These are phyloP conservation scores for Penicillium capsulatum DNA, from an alignment of 2,329 filamentous ascomycete genomes.

Conservation along the genomic window DNA sequence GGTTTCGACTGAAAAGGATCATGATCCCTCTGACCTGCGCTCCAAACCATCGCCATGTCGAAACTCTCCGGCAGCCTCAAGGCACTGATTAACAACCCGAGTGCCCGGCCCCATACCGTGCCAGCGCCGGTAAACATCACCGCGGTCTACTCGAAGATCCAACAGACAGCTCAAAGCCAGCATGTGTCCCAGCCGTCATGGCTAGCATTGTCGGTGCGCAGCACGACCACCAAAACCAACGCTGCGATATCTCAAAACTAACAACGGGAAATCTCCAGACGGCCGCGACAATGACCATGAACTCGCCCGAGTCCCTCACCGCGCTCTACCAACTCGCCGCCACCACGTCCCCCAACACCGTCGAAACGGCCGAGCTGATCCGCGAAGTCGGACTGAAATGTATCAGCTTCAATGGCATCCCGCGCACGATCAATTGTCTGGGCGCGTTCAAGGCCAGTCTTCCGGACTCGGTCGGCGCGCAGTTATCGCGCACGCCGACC, in stretches of 20 bases:
- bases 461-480: conserved; percentile 51
- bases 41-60: conserved; percentile 53
- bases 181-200: conserved; percentile 62
- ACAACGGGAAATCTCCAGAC: conserved; percentile 51
- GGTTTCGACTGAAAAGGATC: background rate
- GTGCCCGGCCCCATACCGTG: conserved; percentile 61
- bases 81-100: conserved; percentile 66
- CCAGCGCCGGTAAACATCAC: conserved; percentile 61
- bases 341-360: conserved; percentile 19
- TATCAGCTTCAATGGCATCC: conserved; percentile 56
- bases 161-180: conserved; percentile 57
- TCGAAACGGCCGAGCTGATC: conserved; percentile 39
- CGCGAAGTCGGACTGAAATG: conserved; percentile 47
- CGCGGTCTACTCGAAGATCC: conserved; percentile 62
- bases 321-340: conserved; percentile 18
- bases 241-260: background rate
- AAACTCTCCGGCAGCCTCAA: conserved; percentile 70
- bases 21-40: background rate
- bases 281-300: conserved; percentile 79
- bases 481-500: conserved; percentile 56
- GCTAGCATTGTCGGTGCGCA: conserved; percentile 60
- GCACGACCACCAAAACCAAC: background rate
- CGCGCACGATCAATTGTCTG: conserved; percentile 77
- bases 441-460: conserved; percentile 65
- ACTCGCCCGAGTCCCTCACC: conserved; percentile 65